These are phyloP conservation scores for Arthrinium phaeospermum DNA, from an alignment of 2,329 filamentous ascomycete species.

Conservation along the genomic window DNA sequence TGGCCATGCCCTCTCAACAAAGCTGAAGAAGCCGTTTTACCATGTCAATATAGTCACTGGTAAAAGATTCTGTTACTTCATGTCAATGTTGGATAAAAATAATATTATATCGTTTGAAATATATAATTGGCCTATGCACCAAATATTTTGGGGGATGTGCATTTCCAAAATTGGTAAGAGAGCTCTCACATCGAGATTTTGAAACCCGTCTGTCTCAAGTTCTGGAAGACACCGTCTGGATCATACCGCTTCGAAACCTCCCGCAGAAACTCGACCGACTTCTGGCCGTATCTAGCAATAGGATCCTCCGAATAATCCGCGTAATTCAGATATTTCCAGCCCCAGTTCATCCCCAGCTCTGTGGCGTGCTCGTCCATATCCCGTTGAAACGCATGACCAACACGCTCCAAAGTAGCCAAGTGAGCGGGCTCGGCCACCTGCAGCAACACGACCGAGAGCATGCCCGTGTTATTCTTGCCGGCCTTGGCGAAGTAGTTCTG, in stretches of 20 bases:
- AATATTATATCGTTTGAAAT: too few relatives aligned
- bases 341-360: conserved; percentile 27
- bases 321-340: conserved; percentile 46
- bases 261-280: conserved; percentile 38
- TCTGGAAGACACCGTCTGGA: conserved; percentile 38
- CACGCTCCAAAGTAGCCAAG: conserved; percentile 36
- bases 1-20: not conserved
- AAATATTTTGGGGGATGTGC: too few relatives aligned
- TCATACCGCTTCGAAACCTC: conserved; percentile 43
- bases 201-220: not conserved
- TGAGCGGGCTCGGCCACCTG: conserved; percentile 38
- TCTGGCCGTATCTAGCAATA: conserved; percentile 40
- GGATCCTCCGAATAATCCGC: conserved; percentile 38
- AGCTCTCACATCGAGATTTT: too few relatives aligned
- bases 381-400: conserved; percentile 36
- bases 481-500: conserved; percentile 20
- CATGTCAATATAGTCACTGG: not conserved
- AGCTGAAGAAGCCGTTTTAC: not conserved
- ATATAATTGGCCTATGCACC: too few relatives aligned
- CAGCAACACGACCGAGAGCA: conserved; percentile 37
- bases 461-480: conserved; percentile 32
- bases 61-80: too few relatives aligned
- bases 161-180: too few relatives aligned
- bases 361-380: conserved; percentile 33
- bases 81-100: too few relatives aligned